phyloP scores from a whole-genome alignment of 805 yeast species.

The Teunomyces cretensis region DNA sequence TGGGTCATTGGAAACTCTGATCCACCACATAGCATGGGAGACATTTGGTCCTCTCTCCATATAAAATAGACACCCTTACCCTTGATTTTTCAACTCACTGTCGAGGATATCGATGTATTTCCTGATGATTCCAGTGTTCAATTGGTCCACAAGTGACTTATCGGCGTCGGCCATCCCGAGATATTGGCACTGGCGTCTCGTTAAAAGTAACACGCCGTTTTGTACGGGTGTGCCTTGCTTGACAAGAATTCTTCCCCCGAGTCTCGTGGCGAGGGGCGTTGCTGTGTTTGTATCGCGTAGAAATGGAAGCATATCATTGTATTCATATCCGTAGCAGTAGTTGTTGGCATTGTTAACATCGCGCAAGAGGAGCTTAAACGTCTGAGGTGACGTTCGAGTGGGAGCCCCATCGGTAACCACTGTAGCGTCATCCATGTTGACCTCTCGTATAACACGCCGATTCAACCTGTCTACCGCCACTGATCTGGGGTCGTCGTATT shows the following conservation, averaged over 20 bases:
- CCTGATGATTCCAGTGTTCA: constrained; percentile 36
- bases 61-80: not conserved
- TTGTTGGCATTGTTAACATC: constrained; percentile 45
- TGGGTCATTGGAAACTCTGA: constrained; percentile 2
- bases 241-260: constrained; percentile 59
- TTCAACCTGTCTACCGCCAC: constrained; percentile 57
- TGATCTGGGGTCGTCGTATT: constrained; percentile 54
- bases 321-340: constrained; percentile 57
- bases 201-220: constrained; percentile 47
- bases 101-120: constrained; percentile 41
- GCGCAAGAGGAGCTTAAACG: constrained; percentile 57
- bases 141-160: constrained; percentile 21
- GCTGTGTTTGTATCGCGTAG: constrained; percentile 27
- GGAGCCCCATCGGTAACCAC: constrained; percentile 7
- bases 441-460: constrained; percentile 44
- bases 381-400: constrained; percentile 10
- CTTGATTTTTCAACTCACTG: constrained; percentile 16
- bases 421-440: constrained; percentile 45
- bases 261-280: constrained; percentile 39
- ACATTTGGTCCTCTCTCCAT: not conserved
- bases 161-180: constrained; percentile 27
- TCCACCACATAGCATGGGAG: constrained; percentile 1
- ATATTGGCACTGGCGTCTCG: constrained; percentile 30
- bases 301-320: constrained; percentile 49
- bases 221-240: constrained; percentile 46